Base-by-base conservation (phyloP, 495 filamentous ascomycete genomes). In the Hyaloscypha finlandica region DNA sequence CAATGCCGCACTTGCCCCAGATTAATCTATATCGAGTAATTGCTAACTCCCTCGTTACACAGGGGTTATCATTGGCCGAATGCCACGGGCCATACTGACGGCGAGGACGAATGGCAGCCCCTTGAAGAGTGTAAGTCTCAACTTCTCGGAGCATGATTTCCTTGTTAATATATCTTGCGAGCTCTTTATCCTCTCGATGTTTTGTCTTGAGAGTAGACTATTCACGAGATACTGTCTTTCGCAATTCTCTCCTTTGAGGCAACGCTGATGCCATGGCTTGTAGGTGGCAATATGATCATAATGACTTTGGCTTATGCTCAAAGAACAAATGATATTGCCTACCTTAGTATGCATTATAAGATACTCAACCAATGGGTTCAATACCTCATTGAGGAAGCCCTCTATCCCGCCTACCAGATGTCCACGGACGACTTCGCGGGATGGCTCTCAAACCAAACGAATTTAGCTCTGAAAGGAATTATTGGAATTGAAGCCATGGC, bases 381-480 rank as follows among this genome's bases (percentile, higher is more conserved):
- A 14, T 98, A 94, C 73, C 81, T 98, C 30, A 85, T 97, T 30
- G 87, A 93, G 6, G 92, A 89, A 77, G 88, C 90, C 14, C 78
- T 97, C 57, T 85, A 91, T 70, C 94, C 94, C 4, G 85, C 88
- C 12, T 88, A 92, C 67, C 94, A 98, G 75, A 88, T 97, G 37
- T 94, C 89, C 31, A 98, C 94, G 3, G 94, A 98, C 74, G 94
- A 98, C 74, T 97, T 97, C 76, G 94, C 94, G 4, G 94, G 94
- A 56, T 89, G 89, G 73, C 82, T 97, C 31, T 87, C 83, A 9
- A 90, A 97, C 65, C 94, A 97, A 75, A 96, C 94, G 0, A 97
- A 98, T 74, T 83, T 98, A 14, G 94, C 92, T 3, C 82, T 98
- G 61, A 98, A 98, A 75, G 94, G 93, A 25, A 95, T 97, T 71